Base-by-base conservation (phyloP, 345 rosid genomes). In the Populus deltoides region DNA sequence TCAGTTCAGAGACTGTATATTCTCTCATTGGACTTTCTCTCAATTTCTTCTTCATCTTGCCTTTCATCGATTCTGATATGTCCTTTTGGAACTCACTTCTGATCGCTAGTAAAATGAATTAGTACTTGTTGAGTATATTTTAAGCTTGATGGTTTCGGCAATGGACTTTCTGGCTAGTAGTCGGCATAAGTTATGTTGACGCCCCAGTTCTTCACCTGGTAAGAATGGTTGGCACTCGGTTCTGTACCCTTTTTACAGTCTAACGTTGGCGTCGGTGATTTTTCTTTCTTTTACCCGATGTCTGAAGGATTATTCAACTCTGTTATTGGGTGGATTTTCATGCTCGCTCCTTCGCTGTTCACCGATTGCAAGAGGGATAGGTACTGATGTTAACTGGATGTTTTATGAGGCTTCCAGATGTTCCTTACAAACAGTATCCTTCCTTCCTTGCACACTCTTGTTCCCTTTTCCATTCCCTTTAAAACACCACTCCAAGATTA, bases 221-320 rank as follows among this genome's bases (percentile, higher is more conserved):
- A 84, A 81, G 92, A 45, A 82, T 78, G 27, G 24, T 75, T 18
- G 27, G 6, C 18, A 18, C 16, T 61, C 45, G 49, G 72, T 62
- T 43, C n/a, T 76, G 41, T 49, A 35, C 65, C 24, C 15, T 20
- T 49, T 45, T 51, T 31, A 4, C 27, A 7, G 20, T 22, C 59
- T 18, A 53, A 53, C 24, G 59, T 53, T 77, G 22, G 63, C 16
- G 8, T 53, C 47, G 13, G 67, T 20, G 61, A 27, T 76, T 55
- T 68, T 49, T 74, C 62, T 75, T 45, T 61, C 61, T 36, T 18
- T 53, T 20, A 20, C 72, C 89, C 92, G 98, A 85, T 90, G 84
- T 83, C 97, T 68, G 99, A 96, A 89, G 99, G 98, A 71, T 84
- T 93, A 57, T 96, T 93, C 89, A 96, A 96, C 92, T 93, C 93